Evolutionary conservation across 1,284 basidiomycete species (phyloP).

Genomic region (Cutaneotrichosporon cavernicola): DNA sequence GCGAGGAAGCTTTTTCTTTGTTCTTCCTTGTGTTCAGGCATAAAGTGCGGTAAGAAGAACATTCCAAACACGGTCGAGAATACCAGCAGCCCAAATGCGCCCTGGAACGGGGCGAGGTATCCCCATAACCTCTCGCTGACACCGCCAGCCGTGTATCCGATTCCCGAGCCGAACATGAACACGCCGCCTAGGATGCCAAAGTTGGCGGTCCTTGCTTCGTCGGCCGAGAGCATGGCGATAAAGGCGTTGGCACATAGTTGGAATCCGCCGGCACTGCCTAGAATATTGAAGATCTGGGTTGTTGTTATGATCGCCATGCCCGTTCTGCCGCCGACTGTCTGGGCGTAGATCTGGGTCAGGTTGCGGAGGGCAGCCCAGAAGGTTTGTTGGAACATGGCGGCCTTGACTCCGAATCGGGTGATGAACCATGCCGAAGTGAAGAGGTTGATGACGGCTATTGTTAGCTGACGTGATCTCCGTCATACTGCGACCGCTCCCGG

Average conservation of each 20-base stretch:
- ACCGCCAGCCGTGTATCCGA: constrained; percentile 39
- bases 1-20: constrained; percentile 35
- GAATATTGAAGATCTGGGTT: constrained; percentile 49
- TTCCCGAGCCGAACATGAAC: constrained; percentile 38
- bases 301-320: constrained; percentile 44
- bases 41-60: constrained; percentile 49
- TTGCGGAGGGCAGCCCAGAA: constrained; percentile 47
- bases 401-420: constrained; percentile 39
- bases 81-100: constrained; percentile 42
- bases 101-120: constrained; percentile 44
- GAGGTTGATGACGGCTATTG: constrained; percentile 45
- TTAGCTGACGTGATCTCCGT: not conserved
- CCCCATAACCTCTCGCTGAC: constrained; percentile 35
- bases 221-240: constrained; percentile 32
- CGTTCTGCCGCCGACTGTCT: constrained; percentile 32
- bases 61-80: constrained; percentile 46
- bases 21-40: constrained; percentile 27
- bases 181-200: constrained; percentile 48
- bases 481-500: too few relatives aligned
- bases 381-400: constrained; percentile 50
- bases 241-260: constrained; percentile 45
- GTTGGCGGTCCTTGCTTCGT: constrained; percentile 41
- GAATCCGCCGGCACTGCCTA: constrained; percentile 48
- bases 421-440: constrained; percentile 48
- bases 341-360: constrained; percentile 43